Conservation (phyloP, 306 rosid species). For the Argentina anserina region DNA sequence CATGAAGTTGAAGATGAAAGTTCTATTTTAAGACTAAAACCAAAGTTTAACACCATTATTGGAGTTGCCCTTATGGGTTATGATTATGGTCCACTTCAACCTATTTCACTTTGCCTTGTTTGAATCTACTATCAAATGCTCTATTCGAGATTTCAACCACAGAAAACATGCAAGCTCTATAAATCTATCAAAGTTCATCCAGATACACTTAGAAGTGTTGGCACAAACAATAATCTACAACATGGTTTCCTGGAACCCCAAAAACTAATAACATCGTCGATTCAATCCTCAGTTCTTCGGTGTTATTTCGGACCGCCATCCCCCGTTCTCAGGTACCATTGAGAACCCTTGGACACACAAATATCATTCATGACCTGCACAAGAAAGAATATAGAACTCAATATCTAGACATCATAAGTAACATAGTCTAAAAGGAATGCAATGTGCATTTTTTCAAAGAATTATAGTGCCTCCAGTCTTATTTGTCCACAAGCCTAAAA, state of each 20-base stretch:
- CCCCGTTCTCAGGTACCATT: conserved; percentile 64
- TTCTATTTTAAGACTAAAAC: no score
- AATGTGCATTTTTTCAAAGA: not conserved
- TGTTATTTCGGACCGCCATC: conserved; percentile 47
- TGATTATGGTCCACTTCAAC: no score
- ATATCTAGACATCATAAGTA: not conserved
- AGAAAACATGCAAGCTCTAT: not conserved
- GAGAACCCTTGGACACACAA: conserved; percentile 61
- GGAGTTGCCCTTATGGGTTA: no score
- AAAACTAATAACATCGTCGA: not conserved
- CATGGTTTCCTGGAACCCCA: not conserved
- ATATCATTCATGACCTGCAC: conserved; percentile 72
- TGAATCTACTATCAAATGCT: not conserved
- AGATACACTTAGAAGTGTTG: not conserved
- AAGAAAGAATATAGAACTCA: not conserved
- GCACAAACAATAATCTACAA: not conserved
- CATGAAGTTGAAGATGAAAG: no score
- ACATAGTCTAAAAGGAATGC: not conserved
- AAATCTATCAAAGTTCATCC: not conserved
- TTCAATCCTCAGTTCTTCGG: not conserved
- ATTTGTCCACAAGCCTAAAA: no score
- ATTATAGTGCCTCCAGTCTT: not conserved
- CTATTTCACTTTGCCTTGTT: not conserved
- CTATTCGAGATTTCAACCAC: not conserved
- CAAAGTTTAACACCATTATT: no score